Conservation (phyloP, 805 yeast species). For the Yarrowia bubula region DNA sequence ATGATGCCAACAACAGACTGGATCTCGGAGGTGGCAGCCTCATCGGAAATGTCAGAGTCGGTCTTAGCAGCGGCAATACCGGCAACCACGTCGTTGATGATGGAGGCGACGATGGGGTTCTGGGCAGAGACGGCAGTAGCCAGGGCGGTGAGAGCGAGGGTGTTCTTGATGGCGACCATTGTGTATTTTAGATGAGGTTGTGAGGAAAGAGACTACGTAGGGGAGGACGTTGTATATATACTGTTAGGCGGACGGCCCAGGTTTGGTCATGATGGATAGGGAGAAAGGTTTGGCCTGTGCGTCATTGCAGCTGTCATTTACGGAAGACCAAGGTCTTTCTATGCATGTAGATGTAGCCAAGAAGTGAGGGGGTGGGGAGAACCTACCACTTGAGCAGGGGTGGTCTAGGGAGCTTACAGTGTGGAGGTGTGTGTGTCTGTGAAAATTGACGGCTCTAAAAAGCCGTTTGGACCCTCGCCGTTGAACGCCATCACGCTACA, state of each 20-base stretch:
- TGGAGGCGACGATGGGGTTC: constrained; percentile 23
- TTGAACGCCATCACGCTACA: not conserved
- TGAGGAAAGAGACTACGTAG: not conserved
- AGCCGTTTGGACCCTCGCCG: not conserved
- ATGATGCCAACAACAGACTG: constrained; percentile 17
- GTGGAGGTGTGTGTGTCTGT: not conserved
- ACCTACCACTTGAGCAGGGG: not conserved
- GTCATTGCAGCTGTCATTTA: constrained; percentile 4
- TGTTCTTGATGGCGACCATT: constrained; percentile 24
- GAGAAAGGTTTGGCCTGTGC: constrained; percentile 13
- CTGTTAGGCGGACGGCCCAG: not conserved
- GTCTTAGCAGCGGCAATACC: constrained; percentile 26
- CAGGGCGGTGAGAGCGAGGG: constrained; percentile 14
- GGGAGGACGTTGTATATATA: not conserved
- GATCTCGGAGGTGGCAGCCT: constrained; percentile 24
- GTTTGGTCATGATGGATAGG: not conserved
- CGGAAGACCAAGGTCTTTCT: not conserved
- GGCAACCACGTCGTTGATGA: constrained; percentile 9
- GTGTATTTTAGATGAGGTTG: not conserved
- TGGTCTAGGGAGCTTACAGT: not conserved
- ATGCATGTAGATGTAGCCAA: constrained; percentile 20
- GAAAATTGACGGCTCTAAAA: not conserved
- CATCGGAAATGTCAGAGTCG: constrained; percentile 5
- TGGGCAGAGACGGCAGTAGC: constrained; percentile 23
- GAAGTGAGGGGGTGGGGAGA: constrained; percentile 24